These are phyloP conservation scores for Leccinum olivaceopallidum DNA, from an alignment of 768 basidiomycete genomes.

Conservation along the genomic window DNA sequence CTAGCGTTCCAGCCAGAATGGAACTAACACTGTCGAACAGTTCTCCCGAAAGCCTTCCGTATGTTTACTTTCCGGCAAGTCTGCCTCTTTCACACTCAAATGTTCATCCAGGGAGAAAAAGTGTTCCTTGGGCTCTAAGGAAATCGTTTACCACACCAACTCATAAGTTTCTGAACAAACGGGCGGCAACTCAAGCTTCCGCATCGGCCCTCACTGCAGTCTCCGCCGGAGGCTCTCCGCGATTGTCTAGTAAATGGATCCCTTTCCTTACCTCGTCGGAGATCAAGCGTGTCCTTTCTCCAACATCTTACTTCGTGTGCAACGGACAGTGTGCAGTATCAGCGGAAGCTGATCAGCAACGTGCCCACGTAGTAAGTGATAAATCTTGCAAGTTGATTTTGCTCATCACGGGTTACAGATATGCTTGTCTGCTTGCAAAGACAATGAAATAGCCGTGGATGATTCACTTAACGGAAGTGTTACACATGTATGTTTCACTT, in stretches of 20 bases:
- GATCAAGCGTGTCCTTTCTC: slow-evolving; percentile 23
- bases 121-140: neutral
- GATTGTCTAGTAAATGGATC: slow-evolving; percentile 11
- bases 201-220: slow-evolving; percentile 11
- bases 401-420: slow-evolving; percentile 18
- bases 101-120: slow-evolving; percentile 6
- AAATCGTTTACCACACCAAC: neutral
- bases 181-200: slow-evolving; percentile 11
- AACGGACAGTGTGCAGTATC: slow-evolving; percentile 18
- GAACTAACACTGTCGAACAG: slow-evolving; percentile 5
- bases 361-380: slow-evolving; percentile 28
- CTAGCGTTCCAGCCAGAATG: neutral
- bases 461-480: slow-evolving; percentile 19
- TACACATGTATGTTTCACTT: slow-evolving; percentile 17
- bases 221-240: slow-evolving; percentile 22
- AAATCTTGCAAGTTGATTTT: neutral
- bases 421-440: slow-evolving; percentile 31
- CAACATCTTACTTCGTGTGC: slow-evolving; percentile 16
- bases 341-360: slow-evolving; percentile 2
- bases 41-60: slow-evolving; percentile 11
- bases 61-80: neutral
- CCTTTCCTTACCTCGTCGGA: slow-evolving; percentile 12
- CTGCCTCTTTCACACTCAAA: neutral
- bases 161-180: slow-evolving; percentile 11
- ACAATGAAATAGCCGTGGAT: slow-evolving; percentile 27